These are phyloP conservation scores for Neurospora sp. DNA, from an alignment of 495 filamentous ascomycete genomes.

Conservation along the genomic window DNA sequence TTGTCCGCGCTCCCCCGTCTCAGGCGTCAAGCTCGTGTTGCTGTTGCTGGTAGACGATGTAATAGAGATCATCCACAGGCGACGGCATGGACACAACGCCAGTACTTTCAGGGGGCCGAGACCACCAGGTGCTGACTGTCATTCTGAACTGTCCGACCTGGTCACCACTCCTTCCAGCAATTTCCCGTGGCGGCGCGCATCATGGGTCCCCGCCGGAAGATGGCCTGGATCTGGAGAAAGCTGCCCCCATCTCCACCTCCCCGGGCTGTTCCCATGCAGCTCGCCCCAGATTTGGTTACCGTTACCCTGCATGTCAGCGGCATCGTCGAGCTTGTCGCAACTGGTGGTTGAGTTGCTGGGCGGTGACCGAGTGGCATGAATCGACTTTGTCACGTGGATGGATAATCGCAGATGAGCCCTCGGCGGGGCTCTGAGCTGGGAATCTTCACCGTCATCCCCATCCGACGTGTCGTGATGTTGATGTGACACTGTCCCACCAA, in stretches of 20 bases:
- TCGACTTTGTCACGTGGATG: conserved; percentile 11
- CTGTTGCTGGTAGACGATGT: not conserved
- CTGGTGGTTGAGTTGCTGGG: not conserved
- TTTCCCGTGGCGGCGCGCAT: not conserved
- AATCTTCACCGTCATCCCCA: not conserved
- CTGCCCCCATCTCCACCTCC: not conserved
- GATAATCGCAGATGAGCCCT: conserved; percentile 14
- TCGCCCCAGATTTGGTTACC: not conserved
- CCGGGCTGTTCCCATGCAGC: not conserved
- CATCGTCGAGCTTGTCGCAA: not conserved
- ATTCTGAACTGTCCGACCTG: not conserved
- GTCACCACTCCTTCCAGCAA: not conserved
- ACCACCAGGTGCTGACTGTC: not conserved
- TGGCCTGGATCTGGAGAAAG: not conserved
- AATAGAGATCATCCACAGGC: not conserved
- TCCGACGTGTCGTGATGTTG: not conserved
- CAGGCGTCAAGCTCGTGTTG: not conserved
- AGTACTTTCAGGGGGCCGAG: not conserved
- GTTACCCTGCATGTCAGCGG: not conserved
- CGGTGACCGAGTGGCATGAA: conserved; percentile 2
- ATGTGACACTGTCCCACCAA: not conserved
- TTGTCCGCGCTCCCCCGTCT: not conserved
- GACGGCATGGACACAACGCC: not conserved
- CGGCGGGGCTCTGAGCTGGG: conserved; percentile 12
- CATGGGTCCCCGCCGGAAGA: not conserved